Evolutionary conservation across 192 early-diverging fungal species (phyloP), one percentile per base, ranked within the genome.

Genomic region (Coemansia sp.): DNA sequence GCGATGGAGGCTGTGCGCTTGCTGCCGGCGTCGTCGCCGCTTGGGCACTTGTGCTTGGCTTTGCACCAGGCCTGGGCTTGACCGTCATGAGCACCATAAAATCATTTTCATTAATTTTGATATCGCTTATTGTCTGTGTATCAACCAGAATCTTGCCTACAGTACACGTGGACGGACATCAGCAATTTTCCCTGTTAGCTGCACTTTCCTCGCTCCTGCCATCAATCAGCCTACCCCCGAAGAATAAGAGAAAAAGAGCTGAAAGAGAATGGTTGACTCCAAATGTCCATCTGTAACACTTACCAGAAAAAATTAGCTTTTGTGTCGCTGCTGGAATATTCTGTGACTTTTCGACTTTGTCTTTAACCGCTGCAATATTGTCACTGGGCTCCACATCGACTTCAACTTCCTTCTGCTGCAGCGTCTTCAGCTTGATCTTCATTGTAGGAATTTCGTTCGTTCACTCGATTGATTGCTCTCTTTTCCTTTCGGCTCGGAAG

Each of bases 1-100:
- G 48, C 44, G 81, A 23, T 9, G 82, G 34, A 22, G 69, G 58
- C 31, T 78, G 31, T 32, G 83, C 49, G 6, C 71, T 67, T 22
- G 77, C 71, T 4, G 71, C 63, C 2, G 80, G 66, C 4, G 84
- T 69, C 14, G 78, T 62, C n/a, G 82, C 18, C 14, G 48, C 53
- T n/a, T 21, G 31, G 10, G 60, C 53, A 22, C 30, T 21, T 38
- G 63, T 53, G 9, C 7, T 25, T 18, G 49, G 14, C 49, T 62
- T 54, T 21, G 54, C 82, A 49, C 83, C 67, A 12, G 73, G 61
- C 25, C 73, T 62, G 18, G 85, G 62, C 62, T 69, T 97, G 67
- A 88, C 85, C 9, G 92, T 87, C 96, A 98, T 98, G 7, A 95
- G 84, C 44, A 98, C 96, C 70, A 98, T 78, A 74, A 98, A 98